phyloP scores from a whole-genome alignment of 2,329 filamentous ascomycete species.

The Xylaria sp. region DNA sequence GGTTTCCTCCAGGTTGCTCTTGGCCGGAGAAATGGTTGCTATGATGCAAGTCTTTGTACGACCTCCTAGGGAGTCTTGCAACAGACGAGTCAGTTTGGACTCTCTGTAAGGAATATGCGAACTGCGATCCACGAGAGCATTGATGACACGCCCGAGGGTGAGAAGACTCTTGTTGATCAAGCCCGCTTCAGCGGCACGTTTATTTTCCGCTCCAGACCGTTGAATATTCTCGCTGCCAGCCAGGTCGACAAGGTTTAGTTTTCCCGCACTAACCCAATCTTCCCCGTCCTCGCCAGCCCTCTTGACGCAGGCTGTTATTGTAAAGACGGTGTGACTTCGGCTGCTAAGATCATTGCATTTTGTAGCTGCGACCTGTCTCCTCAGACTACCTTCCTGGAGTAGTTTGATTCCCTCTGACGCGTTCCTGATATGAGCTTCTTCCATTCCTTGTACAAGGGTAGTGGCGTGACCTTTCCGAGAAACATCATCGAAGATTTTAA shows the following conservation, averaged over 20 bases:
- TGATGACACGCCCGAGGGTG: constrained; percentile 95
- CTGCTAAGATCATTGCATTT: constrained; percentile 99
- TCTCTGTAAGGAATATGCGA: constrained; percentile 91
- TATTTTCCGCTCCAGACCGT: constrained; percentile 95
- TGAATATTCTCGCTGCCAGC: constrained; percentile 98
- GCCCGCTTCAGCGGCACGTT: constrained; percentile 92
- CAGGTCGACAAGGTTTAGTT: constrained; percentile 94
- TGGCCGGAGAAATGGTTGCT: constrained; percentile 91
- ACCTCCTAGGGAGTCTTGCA: constrained; percentile 96
- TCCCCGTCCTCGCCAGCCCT: constrained; percentile 81
- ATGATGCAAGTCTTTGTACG: constrained; percentile 99
- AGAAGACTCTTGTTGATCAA: constrained; percentile 98
- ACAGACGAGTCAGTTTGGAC: constrained; percentile 90
- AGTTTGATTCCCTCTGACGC: constrained; percentile 87
- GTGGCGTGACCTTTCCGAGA: constrained; percentile 82
- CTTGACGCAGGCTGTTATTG: constrained; percentile 90
- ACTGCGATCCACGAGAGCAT: constrained; percentile 89
- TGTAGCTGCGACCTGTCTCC: constrained; percentile 97
- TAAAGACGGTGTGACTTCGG: constrained; percentile 96
- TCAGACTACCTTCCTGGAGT: constrained; percentile 86
- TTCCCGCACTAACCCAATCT: constrained; percentile 88
- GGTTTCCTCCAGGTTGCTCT: constrained; percentile 95
- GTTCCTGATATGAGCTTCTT: constrained; percentile 89
- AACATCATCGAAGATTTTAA: constrained; percentile 95
- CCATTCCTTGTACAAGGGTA: constrained; percentile 96